phyloP scores from a whole-genome alignment of 2,329 filamentous ascomycete genomes.

The Fusarium compactum region DNA sequence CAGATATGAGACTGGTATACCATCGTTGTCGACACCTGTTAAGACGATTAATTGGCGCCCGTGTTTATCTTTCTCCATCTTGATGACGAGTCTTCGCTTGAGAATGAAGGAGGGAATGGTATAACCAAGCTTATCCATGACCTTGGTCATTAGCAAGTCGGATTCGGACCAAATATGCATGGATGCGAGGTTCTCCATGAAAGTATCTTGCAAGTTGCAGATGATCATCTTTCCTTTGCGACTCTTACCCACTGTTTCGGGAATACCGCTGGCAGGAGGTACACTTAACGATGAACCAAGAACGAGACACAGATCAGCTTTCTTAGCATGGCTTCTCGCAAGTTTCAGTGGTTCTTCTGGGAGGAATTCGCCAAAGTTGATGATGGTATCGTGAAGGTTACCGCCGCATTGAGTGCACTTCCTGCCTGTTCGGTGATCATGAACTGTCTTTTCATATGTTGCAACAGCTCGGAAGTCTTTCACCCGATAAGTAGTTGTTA shows the following conservation, averaged over 20 bases:
- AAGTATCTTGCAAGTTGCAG: conserved; percentile 61
- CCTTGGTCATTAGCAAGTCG: conserved; percentile 55
- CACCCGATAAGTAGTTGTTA: background rate
- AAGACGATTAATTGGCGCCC: conserved; percentile 48
- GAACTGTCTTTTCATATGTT: conserved; percentile 56
- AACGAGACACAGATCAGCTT: conserved; percentile 60
- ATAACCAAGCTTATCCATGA: conserved; percentile 56
- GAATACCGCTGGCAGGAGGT: conserved; percentile 57
- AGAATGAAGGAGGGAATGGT: conserved; percentile 56
- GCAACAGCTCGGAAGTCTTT: conserved; percentile 60
- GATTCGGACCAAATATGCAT: conserved; percentile 53
- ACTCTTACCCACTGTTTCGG: conserved; percentile 51
- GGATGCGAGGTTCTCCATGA: conserved; percentile 52
- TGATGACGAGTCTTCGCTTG: conserved; percentile 50
- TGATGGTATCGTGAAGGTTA: conserved; percentile 57
- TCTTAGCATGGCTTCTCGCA: conserved; percentile 53
- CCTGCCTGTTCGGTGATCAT: conserved; percentile 61
- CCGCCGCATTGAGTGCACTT: conserved; percentile 57
- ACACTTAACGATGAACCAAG: conserved; percentile 61
- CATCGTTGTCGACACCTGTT: conserved; percentile 56
- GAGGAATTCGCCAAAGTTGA: conserved; percentile 59
- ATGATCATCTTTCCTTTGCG: conserved; percentile 54
- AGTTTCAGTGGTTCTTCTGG: conserved; percentile 48
- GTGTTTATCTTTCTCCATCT: conserved; percentile 37
- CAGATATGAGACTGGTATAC: conserved; percentile 56